These are phyloP conservation scores for Neoconidiobolus thromboides DNA, from an alignment of 371 early-diverging fungal species.

Conservation along the genomic window DNA sequence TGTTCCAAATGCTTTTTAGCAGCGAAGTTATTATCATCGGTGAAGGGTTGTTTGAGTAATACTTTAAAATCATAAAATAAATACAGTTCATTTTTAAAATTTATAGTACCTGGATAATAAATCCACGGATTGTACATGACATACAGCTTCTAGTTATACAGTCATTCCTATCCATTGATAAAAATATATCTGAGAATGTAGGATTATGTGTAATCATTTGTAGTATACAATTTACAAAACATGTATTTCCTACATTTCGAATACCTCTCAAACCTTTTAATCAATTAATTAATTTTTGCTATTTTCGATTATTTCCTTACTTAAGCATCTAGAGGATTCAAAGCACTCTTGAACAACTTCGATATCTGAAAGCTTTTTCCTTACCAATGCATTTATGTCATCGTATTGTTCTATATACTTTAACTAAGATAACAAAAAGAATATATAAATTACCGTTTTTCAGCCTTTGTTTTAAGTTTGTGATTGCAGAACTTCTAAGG, in stretches of 20 bases:
- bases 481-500: too few species aligned
- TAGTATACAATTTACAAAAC: constrained; percentile 85
- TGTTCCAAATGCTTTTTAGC: constrained; percentile 19
- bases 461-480: too few species aligned
- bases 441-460: too few species aligned
- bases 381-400: too few species aligned
- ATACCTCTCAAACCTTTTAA: constrained; percentile 26
- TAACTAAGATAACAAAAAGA: too few species aligned
- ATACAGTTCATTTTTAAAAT: background rate
- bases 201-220: constrained; percentile 88
- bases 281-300: too few species aligned
- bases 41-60: constrained; percentile 9
- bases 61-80: background rate
- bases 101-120: background rate
- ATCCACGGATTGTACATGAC: constrained; percentile 74
- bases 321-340: too few species aligned
- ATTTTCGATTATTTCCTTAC: too few species aligned
- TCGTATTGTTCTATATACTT: too few species aligned
- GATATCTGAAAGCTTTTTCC: too few species aligned
- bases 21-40: constrained; percentile 7
- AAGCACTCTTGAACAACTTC: too few species aligned
- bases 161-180: constrained; percentile 46
- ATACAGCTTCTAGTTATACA: constrained; percentile 60
- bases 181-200: constrained; percentile 59
- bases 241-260: constrained; percentile 83